Evolutionary conservation across 75 land plant genomes (phyloP), one percentile per base, ranked within the genome.

Genomic region (Chamaecyparis obtusa): DNA sequence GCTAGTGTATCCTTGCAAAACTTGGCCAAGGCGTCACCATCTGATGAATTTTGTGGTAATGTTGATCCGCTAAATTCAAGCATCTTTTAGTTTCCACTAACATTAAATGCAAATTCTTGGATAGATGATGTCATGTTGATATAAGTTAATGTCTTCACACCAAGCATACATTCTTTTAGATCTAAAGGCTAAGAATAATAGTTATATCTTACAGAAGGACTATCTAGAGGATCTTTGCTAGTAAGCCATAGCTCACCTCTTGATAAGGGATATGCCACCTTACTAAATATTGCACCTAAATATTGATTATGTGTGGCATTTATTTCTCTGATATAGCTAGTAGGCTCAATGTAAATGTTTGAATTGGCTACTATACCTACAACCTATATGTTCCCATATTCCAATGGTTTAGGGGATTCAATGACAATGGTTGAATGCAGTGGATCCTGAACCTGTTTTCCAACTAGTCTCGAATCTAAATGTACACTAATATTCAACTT

Each of bases 91-190:
- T 48, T 48, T 48, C 11, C 11, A 48, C 11, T 48, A 48, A 7
- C 51, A 48, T 48, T 48, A 48, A 51, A 51, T 51, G 55, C 55
- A 51, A 51, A 51, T 3, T 13, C 55, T 51, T 51, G 55, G 13
- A 51, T 51, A 51, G 55, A 1, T 0, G 15, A 51, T 51, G 98
- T 92, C 0, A 90, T 75, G 43, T 94, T 86, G 3, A 94, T 64
- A 48, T 67, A 79, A 82, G 87, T 87, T 2, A 95, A 92, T 9
- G 83, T 86, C 74, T 39, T 71, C 10, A 93, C 72, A 46, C 97
- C 97, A 0, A 91, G 83, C 33, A 93, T 96, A 74, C 97, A 96
- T 39, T 92, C 54, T 14, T 85, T 83, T 24, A 95, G 84, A 85
- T 96, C 97, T 36, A 49, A 67, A 9, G 94, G 92, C 2, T 95